Evolutionary conservation across 1,139 yeast species (phyloP).

Genomic region (Magnusiomyces paraingens): DNA sequence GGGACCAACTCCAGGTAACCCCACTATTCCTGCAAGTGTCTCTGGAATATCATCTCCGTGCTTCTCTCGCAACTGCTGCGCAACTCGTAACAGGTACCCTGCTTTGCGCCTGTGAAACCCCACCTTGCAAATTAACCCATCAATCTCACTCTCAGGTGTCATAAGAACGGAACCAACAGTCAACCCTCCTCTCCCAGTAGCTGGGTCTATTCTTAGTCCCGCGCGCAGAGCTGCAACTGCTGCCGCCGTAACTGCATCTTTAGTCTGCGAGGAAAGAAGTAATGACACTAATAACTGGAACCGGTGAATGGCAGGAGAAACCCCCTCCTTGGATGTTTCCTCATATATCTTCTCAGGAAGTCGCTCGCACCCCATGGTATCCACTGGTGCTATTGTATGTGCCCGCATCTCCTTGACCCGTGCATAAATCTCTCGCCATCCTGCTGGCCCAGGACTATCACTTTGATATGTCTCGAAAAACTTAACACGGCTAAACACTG

Average conservation of each 20-base stretch:
- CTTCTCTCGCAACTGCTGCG: conserved; percentile 45
- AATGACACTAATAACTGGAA: conserved; percentile 72
- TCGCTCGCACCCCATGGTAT: conserved; percentile 79
- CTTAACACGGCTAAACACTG: conserved; percentile 9
- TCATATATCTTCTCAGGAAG: conserved; percentile 43
- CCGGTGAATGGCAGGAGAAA: conserved; percentile 42
- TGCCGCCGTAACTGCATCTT: conserved; percentile 73
- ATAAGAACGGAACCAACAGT: conserved; percentile 38
- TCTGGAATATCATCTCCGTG: conserved; percentile 57
- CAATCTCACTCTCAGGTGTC: conserved; percentile 53
- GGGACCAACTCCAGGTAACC: conserved; percentile 91
- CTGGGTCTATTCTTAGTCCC: conserved; percentile 20
- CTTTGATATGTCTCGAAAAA: conserved; percentile 6
- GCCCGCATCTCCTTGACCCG: conserved; percentile 61
- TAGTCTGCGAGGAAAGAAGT: conserved; percentile 89
- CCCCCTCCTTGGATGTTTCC: conserved; percentile 2
- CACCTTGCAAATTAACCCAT: conserved; percentile 62
- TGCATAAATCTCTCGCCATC: conserved; percentile 46
- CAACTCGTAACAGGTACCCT: conserved; percentile 55
- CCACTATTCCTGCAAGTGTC: conserved; percentile 56
- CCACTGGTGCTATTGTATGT: conserved; percentile 70
- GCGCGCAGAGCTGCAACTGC: conserved; percentile 61
- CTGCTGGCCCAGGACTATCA: conserved; percentile 17
- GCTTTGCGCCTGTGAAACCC: conserved; percentile 88
- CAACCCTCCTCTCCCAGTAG: conserved; percentile 20